These are phyloP conservation scores for Aspergillus sclerotioniger DNA, from an alignment of 495 filamentous ascomycete genomes.

Conservation along the genomic window DNA sequence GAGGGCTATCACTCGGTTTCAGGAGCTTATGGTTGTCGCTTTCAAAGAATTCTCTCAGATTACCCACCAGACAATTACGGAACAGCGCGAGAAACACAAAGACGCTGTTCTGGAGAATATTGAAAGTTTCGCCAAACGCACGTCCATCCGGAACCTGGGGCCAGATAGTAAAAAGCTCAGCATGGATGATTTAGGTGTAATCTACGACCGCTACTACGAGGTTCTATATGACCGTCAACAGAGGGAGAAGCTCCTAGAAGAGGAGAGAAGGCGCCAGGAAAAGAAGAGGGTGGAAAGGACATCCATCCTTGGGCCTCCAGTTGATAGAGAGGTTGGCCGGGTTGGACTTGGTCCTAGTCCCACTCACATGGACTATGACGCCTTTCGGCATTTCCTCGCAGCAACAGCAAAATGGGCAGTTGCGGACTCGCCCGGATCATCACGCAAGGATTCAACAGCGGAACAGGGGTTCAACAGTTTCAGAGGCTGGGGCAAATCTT, in stretches of 20 bases:
- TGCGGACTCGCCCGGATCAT: conserved; percentile 67
- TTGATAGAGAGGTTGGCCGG: conserved; percentile 58
- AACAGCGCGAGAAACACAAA: conserved; percentile 88
- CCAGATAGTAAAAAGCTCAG: conserved; percentile 90
- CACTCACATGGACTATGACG: conserved; percentile 93
- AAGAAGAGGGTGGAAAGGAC: conserved; percentile 53
- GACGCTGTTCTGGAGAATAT: conserved; percentile 89
- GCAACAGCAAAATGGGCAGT: conserved; percentile 88
- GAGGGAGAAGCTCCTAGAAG: conserved; percentile 70
- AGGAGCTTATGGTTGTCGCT: conserved; percentile 97
- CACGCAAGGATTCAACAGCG: conserved; percentile 50
- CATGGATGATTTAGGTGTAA: conserved; percentile 76
- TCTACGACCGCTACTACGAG: conserved; percentile 92
- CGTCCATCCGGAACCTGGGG: conserved; percentile 91
- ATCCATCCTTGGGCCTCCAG: conserved; percentile 40
- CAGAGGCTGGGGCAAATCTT: conserved; percentile 44
- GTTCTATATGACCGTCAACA: conserved; percentile 88
- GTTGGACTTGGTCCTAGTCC: conserved; percentile 86
- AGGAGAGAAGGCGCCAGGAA: conserved; percentile 61
- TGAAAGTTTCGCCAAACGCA: conserved; percentile 94
- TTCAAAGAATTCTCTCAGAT: conserved; percentile 97
- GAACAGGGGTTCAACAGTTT: conserved; percentile 54
- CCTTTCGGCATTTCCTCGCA: conserved; percentile 89
- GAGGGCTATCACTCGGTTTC: conserved; percentile 88
- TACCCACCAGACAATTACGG: conserved; percentile 85